Evolutionary conservation across 2,329 filamentous ascomycete species (phyloP), one percentile per base, ranked within the genome.

Genomic region (Penicillium sp.): DNA sequence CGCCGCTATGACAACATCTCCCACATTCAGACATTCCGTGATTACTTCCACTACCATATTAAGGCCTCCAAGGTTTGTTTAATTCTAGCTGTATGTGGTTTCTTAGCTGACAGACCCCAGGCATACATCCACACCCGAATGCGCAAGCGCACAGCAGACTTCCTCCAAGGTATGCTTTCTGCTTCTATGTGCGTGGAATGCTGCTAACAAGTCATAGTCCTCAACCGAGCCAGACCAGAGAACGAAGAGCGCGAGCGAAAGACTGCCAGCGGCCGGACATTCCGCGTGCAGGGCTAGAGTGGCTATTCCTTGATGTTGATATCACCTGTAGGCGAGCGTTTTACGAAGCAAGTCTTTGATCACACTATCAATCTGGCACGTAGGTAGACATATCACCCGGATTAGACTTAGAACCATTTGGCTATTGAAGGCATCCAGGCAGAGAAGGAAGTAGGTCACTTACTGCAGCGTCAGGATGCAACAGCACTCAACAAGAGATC

Each of bases 21-120:
- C 34, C 93, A 98, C 65, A 96, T 99, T 57, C 93, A 99, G 70
- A 99, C 92, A 10, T 98, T 98, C 85, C 85, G 92, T 52, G 92
- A 98, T 63, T 98, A 98, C 69, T 98, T 99, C 75, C 92, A 99
- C 68, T 99, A 99, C 67, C 92, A 98, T 68, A 98, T 98, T 70
- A 98, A 98, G 71, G 93, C 92, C 18, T 95, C 89, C 47, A 98
- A 98, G 75, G 79, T 80, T 64, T 17, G 12, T 6, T 25, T 17
- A 11, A 4, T 22, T 35, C 27, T n/a, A 10, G 22, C n/a, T 15
- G 15, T 15, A 1, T 32, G 10, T 12, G 18, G n/a, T 35, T 42
- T 12, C n/a, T 18, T 27, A 30, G 11, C 41, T 29, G n/a, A 23
- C 49, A 35, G 32, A 40, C 38, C 18, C 30, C 48, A 82, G 79